Conservation (phyloP, 805 yeast species). For the Ogataea dorogensis region DNA sequence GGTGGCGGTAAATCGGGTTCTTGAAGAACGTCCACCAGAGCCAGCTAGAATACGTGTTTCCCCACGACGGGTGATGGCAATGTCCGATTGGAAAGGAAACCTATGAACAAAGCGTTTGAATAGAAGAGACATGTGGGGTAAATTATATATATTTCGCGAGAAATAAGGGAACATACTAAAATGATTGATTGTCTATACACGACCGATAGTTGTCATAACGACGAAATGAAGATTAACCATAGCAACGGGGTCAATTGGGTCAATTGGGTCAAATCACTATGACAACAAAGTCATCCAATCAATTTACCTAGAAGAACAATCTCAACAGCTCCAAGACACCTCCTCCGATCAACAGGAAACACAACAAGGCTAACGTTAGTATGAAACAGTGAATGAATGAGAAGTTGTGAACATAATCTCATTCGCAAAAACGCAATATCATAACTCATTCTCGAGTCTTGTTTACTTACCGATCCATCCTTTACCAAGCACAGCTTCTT, state of each 20-base stretch:
- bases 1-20: constrained; percentile 86
- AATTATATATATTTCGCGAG: no score
- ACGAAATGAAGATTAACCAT: background rate
- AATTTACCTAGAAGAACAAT: constrained; percentile 42
- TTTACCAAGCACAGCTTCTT: constrained; percentile 54
- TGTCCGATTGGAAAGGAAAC: constrained; percentile 50
- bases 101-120: constrained; percentile 22
- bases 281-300: background rate
- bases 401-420: background rate
- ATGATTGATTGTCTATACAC: no score
- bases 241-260: background rate
- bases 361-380: constrained; percentile 33
- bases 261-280: background rate
- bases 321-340: constrained; percentile 70
- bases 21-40: constrained; percentile 76
- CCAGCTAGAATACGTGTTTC: constrained; percentile 73
- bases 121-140: constrained; percentile 7
- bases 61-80: constrained; percentile 71
- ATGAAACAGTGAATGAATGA: background rate
- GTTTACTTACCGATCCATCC: constrained; percentile 58
- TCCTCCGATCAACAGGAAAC: constrained; percentile 77
- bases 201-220: no score
- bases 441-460: background rate
- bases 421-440: background rate
- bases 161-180: no score